phyloP scores from a whole-genome alignment of 495 filamentous ascomycete species.

The Chaetomium cochliodes region DNA sequence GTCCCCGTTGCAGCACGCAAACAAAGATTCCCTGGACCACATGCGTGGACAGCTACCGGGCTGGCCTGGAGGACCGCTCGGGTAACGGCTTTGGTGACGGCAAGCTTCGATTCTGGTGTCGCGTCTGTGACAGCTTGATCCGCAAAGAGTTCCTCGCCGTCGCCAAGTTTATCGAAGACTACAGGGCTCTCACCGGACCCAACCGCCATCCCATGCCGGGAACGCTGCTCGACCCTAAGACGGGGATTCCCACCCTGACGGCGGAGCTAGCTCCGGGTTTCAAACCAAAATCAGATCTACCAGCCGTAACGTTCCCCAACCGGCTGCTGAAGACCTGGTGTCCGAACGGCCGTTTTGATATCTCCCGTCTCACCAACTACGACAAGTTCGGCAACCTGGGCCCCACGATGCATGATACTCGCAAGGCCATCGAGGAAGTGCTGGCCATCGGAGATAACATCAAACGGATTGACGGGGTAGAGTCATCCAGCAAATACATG shows the following conservation, averaged over 20 bases:
- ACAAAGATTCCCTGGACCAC: constrained; percentile 61
- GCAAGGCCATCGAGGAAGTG: constrained; percentile 44
- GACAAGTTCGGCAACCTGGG: constrained; percentile 18
- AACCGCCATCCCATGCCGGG: constrained; percentile 59
- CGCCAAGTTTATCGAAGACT: constrained; percentile 58
- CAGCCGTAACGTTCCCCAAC: constrained; percentile 58
- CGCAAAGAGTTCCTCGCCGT: constrained; percentile 55
- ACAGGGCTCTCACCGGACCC: constrained; percentile 42
- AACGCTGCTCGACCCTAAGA: constrained; percentile 51
- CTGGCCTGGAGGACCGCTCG: constrained; percentile 24
- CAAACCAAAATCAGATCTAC: not conserved
- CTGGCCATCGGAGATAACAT: constrained; percentile 33
- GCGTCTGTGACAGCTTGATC: constrained; percentile 51
- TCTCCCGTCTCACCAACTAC: no score
- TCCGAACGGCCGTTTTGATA: no score
- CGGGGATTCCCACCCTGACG: constrained; percentile 33
- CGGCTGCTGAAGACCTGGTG: constrained; percentile 49
- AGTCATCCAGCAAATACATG: constrained; percentile 15
- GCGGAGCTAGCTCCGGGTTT: no score
- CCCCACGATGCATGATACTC: constrained; percentile 45
- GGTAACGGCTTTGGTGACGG: constrained; percentile 68
- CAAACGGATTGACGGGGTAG: constrained; percentile 32
- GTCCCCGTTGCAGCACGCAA: constrained; percentile 53
- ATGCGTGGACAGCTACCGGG: constrained; percentile 37
- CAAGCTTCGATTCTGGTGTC: constrained; percentile 48